A percentile compares a stretch with the other conserved stretches of the same genome.
Conservation (phyloP, 1,284 basidiomycete species). For the Sphagnurus paluster region DNA sequence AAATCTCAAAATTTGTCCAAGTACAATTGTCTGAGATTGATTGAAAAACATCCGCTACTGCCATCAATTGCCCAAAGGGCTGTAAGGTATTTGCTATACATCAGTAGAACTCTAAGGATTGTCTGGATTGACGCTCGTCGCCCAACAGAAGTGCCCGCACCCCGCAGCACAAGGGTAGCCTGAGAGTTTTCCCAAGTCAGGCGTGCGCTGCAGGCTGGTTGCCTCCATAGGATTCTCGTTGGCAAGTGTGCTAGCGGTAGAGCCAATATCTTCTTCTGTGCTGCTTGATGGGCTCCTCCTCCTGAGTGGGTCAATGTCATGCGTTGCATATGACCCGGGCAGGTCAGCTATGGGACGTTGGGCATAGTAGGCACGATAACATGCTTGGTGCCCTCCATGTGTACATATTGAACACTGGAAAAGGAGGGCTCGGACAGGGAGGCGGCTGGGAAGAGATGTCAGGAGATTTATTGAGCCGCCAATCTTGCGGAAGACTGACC, state of each 20-base stretch:
- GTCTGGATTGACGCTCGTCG: conserved; percentile 10
- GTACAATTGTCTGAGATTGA: no score
- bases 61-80: no score
- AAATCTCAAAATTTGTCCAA: no score
- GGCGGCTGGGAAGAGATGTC: conserved; percentile 46
- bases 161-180: conserved; percentile 18
- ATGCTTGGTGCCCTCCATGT: conserved; percentile 76
- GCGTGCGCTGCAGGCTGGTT: conserved; percentile 11
- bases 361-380: conserved; percentile 63
- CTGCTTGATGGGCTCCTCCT: conserved; percentile 12
- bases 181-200: conserved; percentile 6
- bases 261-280: conserved; percentile 16
- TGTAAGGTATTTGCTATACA: no score
- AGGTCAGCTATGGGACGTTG: conserved; percentile 13
- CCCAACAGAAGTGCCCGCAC: conserved; percentile 21
- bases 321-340: conserved; percentile 3
- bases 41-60: no score
- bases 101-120: not conserved
- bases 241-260: conserved; percentile 7
- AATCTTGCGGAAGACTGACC: conserved; percentile 43
- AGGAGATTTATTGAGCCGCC: not conserved
- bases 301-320: conserved; percentile 1
- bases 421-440: conserved; percentile 66
- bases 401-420: conserved; percentile 73
- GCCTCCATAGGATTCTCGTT: conserved; percentile 13